Evolutionary conservation across 257 asterid genomes (phyloP), one percentile per base, ranked within the genome.

Genomic region (Petunia axillaris): DNA sequence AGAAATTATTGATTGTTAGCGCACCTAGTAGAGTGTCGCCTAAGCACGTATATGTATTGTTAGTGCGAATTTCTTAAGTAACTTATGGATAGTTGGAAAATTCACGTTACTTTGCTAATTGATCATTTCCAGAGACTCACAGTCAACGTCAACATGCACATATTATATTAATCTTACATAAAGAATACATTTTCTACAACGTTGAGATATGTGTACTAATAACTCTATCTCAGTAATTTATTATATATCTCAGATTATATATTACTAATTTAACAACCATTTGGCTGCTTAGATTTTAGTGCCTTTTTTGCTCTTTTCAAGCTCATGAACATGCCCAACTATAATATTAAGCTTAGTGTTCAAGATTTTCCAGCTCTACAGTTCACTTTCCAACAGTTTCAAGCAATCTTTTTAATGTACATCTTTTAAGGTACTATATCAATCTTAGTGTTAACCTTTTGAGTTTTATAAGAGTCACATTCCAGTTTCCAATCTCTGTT

Each of bases 321-420:
- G 67, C 54, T 48, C 46, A 54, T 38, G 57, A 54, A 58, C 81
- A 59, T 81, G 83, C 63, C 25, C 71, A 75, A 9, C 8, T 75
- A 77, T 75, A 63, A 11, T 74, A 59, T 0, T 43, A 85, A 9
- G n/a, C 83, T 80, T 84, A 43, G 25, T 60, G 25, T 64, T 77
- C 55, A 87, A 64, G 86, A 75, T 64, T 84, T 79, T 65, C 76
- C 88, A 84, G 87, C 82, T 83, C 83, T 76, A 84, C 81, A 84
- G 87, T 57, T 41, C 71, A 75, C 64, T 76, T 63, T 3, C 36
- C 4, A 15, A 40, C 86, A 60, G 9, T 76, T 79, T 76, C 73
- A 84, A 87, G 88, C 86, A 83, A 81, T 3, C 58, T 54, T 77
- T 63, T 25, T 48, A 35, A 48, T 25, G 1, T 46, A 71, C 35